Base-by-base conservation (phyloP, 192 early-diverging fungal species). In the Helicostylum pulchrum region DNA sequence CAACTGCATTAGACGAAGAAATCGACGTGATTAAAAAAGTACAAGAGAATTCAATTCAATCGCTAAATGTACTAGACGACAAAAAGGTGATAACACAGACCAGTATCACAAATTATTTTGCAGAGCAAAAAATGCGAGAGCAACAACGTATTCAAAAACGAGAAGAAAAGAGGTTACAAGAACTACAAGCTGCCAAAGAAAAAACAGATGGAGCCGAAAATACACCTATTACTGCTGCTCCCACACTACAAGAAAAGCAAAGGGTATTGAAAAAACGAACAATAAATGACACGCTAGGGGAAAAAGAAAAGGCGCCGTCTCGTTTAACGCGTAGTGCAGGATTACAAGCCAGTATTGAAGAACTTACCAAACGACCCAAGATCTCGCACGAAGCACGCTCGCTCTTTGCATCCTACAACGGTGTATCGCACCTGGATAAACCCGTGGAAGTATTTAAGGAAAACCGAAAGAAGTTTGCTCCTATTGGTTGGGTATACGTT, bases 201-300 rank as follows among this genome's bases (percentile, higher is more conserved):
- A 53, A 57, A 64, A 23, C 31, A 65, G 17, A 39, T 44, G 36
- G 14, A 63, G 31, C 7, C 7, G 51, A 26, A 52, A 26, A 26
- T 26, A 26, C 26, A 26, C 26, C 26, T 26, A 26, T n/a, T n/a
- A n/a, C n/a, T n/a, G n/a, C 26, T 26, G 26, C 26, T 26, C 2
- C 26, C 26, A 26, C 26, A 26, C 26, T 26, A 39, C 5, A 39
- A 10, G 36, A 5, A 39, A 39, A 39, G 4, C 36, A 39, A 4
- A 39, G 4, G 1, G 6, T 3, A 39, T 6, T 9, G 36, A 39
- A 10, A 39, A 39, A 39, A 39, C 5, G 36, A 39, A 9, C 26
- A 26, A 26, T 2, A 26, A 39, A 1, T 4, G 9, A 39, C 9
- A 39, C 36, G 9, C 7, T 0, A 9, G 36, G 36, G 7, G 36